phyloP scores from a whole-genome alignment of 176 grass and related monocot genomes.

The Coix lacrymajobi region DNA sequence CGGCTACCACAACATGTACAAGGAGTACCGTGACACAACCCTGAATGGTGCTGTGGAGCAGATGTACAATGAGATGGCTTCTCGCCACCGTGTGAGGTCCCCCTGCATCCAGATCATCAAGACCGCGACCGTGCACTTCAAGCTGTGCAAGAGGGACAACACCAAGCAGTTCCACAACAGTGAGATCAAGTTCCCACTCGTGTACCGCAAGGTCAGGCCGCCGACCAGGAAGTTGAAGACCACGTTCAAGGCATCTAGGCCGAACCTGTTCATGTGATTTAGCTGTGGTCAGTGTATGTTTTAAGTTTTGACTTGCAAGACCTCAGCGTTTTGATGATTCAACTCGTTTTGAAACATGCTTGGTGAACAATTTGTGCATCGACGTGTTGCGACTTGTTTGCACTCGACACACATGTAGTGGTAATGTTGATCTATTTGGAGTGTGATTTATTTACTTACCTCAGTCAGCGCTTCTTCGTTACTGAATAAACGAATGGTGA shows the following conservation, averaged over 20 bases:
- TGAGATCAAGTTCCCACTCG: slow-evolving; percentile 79
- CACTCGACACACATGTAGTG: not conserved
- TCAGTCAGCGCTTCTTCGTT: not conserved
- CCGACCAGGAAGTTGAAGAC: slow-evolving; percentile 77
- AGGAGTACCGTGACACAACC: slow-evolving; percentile 80
- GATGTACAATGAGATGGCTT: slow-evolving; percentile 90
- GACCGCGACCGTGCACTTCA: slow-evolving; percentile 51
- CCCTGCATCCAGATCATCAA: slow-evolving; percentile 87
- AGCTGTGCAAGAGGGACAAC: slow-evolving; percentile 75
- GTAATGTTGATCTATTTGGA: not conserved
- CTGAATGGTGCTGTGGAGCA: slow-evolving; percentile 79
- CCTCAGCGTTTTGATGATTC: not conserved
- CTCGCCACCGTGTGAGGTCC: slow-evolving; percentile 67
- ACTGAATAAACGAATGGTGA: not conserved
- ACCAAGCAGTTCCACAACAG: slow-evolving; percentile 87
- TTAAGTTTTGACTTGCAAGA: slow-evolving; percentile 28
- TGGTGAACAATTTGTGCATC: not conserved
- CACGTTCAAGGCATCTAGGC: slow-evolving; percentile 70
- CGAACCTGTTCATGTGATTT: slow-evolving; percentile 68
- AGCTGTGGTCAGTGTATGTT: not conserved
- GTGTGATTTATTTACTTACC: too few relatives aligned
- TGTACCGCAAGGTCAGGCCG: slow-evolving; percentile 68
- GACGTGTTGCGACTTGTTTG: not conserved
- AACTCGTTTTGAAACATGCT: slow-evolving; percentile 9
- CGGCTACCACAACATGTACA: slow-evolving; percentile 92